Base-by-base conservation (phyloP, 192 early-diverging fungal species). In the Mycoemilia scoparia region DNA sequence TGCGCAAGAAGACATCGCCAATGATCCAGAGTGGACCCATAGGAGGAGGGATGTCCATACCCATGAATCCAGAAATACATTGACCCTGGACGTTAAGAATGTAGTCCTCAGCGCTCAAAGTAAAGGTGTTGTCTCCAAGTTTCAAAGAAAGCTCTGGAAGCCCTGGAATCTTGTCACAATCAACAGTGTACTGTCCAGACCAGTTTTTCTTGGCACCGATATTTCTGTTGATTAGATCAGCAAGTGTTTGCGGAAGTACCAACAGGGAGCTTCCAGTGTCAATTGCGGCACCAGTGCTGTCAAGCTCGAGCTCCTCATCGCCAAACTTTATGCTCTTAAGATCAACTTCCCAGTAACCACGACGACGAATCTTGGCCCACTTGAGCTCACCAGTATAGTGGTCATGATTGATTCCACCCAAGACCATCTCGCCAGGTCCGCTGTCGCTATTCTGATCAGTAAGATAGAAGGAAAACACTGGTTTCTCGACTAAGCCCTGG, bases 271-370 rank as follows among this genome's bases (percentile, higher is more conserved):
- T 71, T 2, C 88, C 87, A 7, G 89, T 92, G 52, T 95, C 86
- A 43, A 95, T 91, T 18, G 85, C 86, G 7, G 87, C 84, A 13
- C 76, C 73, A 3, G 62, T 58, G 34, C 61, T 56, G 14, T 66
- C 65, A 23, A 91, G 21, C 19, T 71, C 47, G 39, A 87, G 49
- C 16, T 73, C 64, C n/a, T 77, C 71, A 25, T 75, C 82, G 39
- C 75, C 87, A 40, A 96, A 71, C 30, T 59, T 69, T 31, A 86
- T 68, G 39, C 74, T 66, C 37, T 78, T 62, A 11, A 98, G 59
- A 19, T 77, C 74, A 29, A 96, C 85, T 60, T 98, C 93, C 93
- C 93, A 98, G 65, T 98, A 98, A 0, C 73, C 89, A 60, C 87
- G 86, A 47, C 87, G 77, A 25, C 71, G 66, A 38, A 98, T 77